Evolutionary conservation across 331 rosid species (phyloP).

Genomic region (Arachis monticola): DNA sequence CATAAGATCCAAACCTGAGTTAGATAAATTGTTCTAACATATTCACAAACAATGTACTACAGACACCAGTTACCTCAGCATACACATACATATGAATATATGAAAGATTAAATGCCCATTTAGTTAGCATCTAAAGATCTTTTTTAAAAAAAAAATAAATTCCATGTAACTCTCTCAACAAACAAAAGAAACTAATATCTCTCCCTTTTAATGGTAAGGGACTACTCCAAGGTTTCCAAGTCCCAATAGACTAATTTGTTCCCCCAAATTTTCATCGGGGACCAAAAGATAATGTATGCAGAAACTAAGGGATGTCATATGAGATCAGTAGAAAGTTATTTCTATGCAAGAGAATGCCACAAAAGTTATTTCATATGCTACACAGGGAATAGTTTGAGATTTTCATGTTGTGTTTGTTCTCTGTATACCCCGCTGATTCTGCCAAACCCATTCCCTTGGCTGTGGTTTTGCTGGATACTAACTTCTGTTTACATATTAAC

Average conservation of each 20-base stretch:
- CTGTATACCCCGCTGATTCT: background rate
- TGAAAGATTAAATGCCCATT: too few species aligned
- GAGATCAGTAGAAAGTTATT: constrained; percentile 8
- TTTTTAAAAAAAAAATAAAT: too few species aligned
- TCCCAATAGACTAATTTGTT: too few species aligned
- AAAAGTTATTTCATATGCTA: background rate
- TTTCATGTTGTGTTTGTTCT: background rate
- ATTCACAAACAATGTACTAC: constrained; percentile 24
- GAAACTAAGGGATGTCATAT: constrained; percentile 16
- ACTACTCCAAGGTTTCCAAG: too few species aligned
- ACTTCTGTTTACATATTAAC: background rate
- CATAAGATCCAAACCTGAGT: constrained; percentile 34
- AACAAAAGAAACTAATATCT: too few species aligned
- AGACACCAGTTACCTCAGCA: background rate
- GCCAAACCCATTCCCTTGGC: too few species aligned
- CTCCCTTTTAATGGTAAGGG: too few species aligned
- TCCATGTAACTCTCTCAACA: too few species aligned
- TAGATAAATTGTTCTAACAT: constrained; percentile 4
- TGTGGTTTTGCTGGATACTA: too few species aligned
- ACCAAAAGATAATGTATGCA: background rate
- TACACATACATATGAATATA: too few species aligned
- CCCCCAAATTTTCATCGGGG: too few species aligned
- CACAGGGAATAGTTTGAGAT: background rate
- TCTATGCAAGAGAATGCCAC: background rate
- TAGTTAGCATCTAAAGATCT: too few species aligned